Evolutionary conservation across 176 grass and related monocot genomes (phyloP), one percentile per base, ranked within the genome.

Genomic region (Phyllostachys edulis): DNA sequence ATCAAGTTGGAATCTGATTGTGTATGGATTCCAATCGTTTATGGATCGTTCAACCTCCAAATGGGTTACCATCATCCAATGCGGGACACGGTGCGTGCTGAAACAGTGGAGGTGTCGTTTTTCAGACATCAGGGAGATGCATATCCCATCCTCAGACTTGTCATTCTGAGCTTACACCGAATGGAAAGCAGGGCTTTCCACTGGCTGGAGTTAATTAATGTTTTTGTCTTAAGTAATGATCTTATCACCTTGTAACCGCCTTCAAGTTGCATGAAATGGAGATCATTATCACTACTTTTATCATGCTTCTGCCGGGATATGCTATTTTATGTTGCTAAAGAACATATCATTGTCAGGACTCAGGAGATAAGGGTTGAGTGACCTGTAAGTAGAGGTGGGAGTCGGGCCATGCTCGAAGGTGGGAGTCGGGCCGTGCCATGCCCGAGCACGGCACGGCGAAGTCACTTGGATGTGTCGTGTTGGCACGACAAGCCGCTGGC

Each of bases 121-220:
- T 84, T 71, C 39, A 46, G 60, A 59, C 61, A 54, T 75, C 41
- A 73, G 45, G 42, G 26, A 41, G 65, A 65, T 77, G 37, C 81
- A 89, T 75, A 78, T 79, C 75, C 46, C 73, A 68, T 76, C 79
- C 49, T 42, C 60, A 83, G 44, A 71, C 40, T 59, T 47, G 66
- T 57, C 51, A 32, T 34, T 57, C 60, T 37, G 23, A 67, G 62
- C 39, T 61, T 75, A 69, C 29, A 81, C 82, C 69, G 50, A 85
- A 75, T 69, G 23, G 51, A 89, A 89, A 89, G 87, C 32, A 6
- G 23, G 55, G 51, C 51, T 69, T 85, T 80, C 51, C 51, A 89
- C 81, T 84, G 66, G 80, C 36, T 44, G 67, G 17, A 52, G 67
- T 51, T 85, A 40, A 70, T 20, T 42, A 32, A 76, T 81, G 10